Base-by-base conservation (phyloP, 2,329 filamentous ascomycete species). In the Scleromitrula shiraiana region DNA sequence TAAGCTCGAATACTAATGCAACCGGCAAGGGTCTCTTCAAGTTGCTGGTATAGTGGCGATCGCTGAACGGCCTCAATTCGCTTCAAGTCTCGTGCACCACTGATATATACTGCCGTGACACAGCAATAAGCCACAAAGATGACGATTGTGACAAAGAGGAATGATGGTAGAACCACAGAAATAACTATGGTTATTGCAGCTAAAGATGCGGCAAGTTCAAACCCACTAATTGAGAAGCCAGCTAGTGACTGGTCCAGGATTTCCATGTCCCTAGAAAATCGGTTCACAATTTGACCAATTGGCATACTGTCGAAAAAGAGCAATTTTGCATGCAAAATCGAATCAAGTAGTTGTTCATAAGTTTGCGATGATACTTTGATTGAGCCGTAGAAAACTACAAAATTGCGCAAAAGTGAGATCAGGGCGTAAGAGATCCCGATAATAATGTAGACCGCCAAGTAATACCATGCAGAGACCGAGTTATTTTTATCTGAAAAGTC, bases 281-380 rank as follows among this genome's bases (percentile, higher is more conserved):
- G 17, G 14, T 39, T 39, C 17, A 39, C 15, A 7, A 39, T 39
- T 26, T 39, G 37, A 5, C 37, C 37, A 7, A 23, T 23, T 5
- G 8, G 10, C 12, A 24, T 39, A 23, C 63, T 85, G 81, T 51
- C 82, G 82, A 12, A 85, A 69, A 24, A 85, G 63, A 12, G 80
- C 82, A 80, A 85, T 17, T 81, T 14, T 85, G 70, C 22, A 85
- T 62, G 2, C 80, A 84, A 0, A 80, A 83, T 66, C 10, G 19
- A 9, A 23, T 9, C 17, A 7, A 39, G 22, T 5, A 39, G 10
- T 22, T 39, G 19, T 15, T 39, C 12, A 15, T 39, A 24, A 8
- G 23, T 22, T 9, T 39, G 12, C 7, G 9, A 10, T 23, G 37
- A 9, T 10, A 19, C 37, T 85, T 85, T 3, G n/a, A n/a, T 15